Evolutionary conservation across 306 rosid genomes (phyloP), one percentile per base, ranked within the genome.

Genomic region (Hylodesmum podocarpum): DNA sequence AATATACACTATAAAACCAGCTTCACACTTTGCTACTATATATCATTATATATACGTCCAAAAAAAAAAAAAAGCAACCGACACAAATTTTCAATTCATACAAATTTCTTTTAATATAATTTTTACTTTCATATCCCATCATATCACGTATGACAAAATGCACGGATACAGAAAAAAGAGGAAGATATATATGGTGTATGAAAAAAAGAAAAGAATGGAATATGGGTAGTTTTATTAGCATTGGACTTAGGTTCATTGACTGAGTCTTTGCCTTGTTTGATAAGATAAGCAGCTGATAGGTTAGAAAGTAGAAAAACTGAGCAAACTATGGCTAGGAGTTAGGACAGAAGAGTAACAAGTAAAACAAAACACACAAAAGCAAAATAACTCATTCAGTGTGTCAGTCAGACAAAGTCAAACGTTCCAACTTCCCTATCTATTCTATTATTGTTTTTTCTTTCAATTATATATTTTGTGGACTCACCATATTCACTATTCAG

Each of bases 401-500:
- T 27, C 53, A 64, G 80, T 66, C 81, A 78, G 82, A 83, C 71
- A 12, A 43, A 71, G 86, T 87, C 88, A 84, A 63, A 71, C 36
- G 63, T 51, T 24, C 70, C 37, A 71, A 47, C 36, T 36, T 71
- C 33, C 61, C 49, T 28, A 59, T 29, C 70, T 34, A 36, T 47
- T 3, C 63, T 19, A 10, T 27, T 69, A 36, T 43, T 4, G 11
- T 43, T 43, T 6, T 12, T 54, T 11, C 4, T n/a, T 22, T 29
- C 6, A 6, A 5, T 29, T 0, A 58, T 57, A 28, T 14, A 28
- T 6, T 11, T 27, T 55, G 18, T 55, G 19, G 11, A 28, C 12
- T 14, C 39, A 27, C 21, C 65, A 58, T 58, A 69, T 69, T 18
- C 18, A 47, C 27, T 58, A 69, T 69, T 18, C 18, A 47, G 6